Evolutionary conservation across 2,329 filamentous ascomycete genomes (phyloP).

Genomic region (Bipolaris sorokiniana): DNA sequence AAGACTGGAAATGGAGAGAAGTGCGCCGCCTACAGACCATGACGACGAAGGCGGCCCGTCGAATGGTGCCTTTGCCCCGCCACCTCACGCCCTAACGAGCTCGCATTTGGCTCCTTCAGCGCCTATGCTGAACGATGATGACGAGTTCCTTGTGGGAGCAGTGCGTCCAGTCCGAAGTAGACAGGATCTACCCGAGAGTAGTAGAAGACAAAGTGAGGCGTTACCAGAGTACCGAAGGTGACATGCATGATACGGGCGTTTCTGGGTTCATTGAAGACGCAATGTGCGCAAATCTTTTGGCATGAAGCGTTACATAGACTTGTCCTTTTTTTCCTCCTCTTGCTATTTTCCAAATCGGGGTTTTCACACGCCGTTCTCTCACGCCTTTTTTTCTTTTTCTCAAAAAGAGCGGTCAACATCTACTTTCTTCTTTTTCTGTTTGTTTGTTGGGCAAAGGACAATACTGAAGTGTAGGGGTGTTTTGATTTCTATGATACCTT

Average conservation of each 20-base stretch:
- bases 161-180: conserved; percentile 29
- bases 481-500: conserved; percentile 1
- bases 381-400: background rate
- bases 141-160: conserved; percentile 41
- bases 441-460: background rate
- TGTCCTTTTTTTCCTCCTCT: background rate
- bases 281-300: background rate
- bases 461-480: background rate
- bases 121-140: conserved; percentile 43
- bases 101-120: conserved; percentile 36
- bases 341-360: background rate
- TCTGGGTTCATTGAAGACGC: conserved; percentile 1
- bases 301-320: background rate
- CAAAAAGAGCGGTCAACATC: background rate
- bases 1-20: conserved; percentile 50
- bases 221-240: conserved; percentile 43
- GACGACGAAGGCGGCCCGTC: conserved; percentile 29
- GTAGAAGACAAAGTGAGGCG: conserved; percentile 31
- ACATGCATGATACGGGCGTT: conserved; percentile 10
- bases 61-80: conserved; percentile 28
- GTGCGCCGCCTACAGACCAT: conserved; percentile 46
- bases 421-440: background rate
- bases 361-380: background rate
- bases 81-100: conserved; percentile 16
- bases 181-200: conserved; percentile 3